Base-by-base conservation (phyloP, 179 eudicot genomes). In the Silene coronaria region DNA sequence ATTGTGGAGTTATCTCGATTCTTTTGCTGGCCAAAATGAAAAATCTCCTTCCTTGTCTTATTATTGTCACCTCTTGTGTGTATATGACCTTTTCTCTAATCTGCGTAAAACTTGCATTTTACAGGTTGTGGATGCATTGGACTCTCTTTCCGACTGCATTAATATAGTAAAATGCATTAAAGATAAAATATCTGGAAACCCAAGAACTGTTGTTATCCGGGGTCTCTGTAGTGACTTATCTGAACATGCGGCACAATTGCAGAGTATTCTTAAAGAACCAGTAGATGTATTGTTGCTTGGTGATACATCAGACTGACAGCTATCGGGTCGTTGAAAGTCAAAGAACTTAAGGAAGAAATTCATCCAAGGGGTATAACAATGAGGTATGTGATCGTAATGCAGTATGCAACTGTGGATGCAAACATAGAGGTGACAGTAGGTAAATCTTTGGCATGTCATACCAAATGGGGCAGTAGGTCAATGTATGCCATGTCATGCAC, bases 91-190 rank as follows among this genome's bases (percentile, higher is more conserved):
- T 9, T 9, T 36, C 51, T n/a, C 24, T 21, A 11, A 53, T 53
- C 58, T 16, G 58, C 19, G 21, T 62, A 53, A 42, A 55, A 22
- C 45, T 64, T 72, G 57, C 60, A 58, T 61, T 74, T 79, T 72
- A 12, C 86, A 94, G 98, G 92, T 90, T 80, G 83, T 92, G 80
- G 97, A 94, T 83, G 97, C 85, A 72, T 72, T 83, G 74, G 89
- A 90, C 72, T 60, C 77, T 53, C 58, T 82, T 12, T 13, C 78
- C 24, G 55, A 81, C 53, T 77, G 77, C 77, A 71, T 75, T 24
- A 81, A 87, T 58, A 61, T 30, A 26, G 80, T 90, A 32, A 87
- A 85, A 76, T 60, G 81, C 67, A 83, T 89, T 38, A 86, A 80
- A 82, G 85, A 78, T 72, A 85, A 75, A 26, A 85, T 94, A 13